phyloP scores from a whole-genome alignment of 2,329 filamentous ascomycete species.

The Xylaria hypoxylon region DNA sequence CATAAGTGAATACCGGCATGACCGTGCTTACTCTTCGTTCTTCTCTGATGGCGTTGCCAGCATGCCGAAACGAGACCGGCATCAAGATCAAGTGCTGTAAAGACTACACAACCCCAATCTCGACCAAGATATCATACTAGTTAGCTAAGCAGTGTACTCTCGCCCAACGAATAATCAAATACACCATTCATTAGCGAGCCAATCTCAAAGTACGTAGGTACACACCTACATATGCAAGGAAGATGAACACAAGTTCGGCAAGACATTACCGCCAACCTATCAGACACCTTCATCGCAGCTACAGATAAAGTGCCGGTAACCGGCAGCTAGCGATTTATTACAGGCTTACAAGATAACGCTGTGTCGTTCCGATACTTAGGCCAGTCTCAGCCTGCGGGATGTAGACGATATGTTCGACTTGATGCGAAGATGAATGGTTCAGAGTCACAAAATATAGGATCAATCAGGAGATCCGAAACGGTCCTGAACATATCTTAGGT shows the following conservation, averaged over 20 bases:
- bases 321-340: neutral
- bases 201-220: neutral
- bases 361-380: neutral
- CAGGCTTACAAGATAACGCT: neutral
- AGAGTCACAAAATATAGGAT: neutral
- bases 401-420: neutral
- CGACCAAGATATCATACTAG: neutral
- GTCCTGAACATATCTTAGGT: neutral
- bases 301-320: conserved; percentile 3
- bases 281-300: neutral
- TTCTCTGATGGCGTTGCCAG: neutral
- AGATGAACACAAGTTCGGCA: neutral
- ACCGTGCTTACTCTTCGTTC: neutral
- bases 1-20: neutral
- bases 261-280: conserved; percentile 12
- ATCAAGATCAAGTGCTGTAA: neutral
- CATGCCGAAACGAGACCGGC: neutral
- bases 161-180: neutral
- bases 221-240: neutral
- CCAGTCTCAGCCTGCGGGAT: neutral
- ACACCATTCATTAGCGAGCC: neutral
- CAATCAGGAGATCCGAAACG: neutral
- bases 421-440: neutral
- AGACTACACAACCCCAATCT: neutral
- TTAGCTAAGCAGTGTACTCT: neutral